Evolutionary conservation across 2,329 filamentous ascomycete species (phyloP), one percentile per base, ranked within the genome.

Genomic region (Triangularia setosa): DNA sequence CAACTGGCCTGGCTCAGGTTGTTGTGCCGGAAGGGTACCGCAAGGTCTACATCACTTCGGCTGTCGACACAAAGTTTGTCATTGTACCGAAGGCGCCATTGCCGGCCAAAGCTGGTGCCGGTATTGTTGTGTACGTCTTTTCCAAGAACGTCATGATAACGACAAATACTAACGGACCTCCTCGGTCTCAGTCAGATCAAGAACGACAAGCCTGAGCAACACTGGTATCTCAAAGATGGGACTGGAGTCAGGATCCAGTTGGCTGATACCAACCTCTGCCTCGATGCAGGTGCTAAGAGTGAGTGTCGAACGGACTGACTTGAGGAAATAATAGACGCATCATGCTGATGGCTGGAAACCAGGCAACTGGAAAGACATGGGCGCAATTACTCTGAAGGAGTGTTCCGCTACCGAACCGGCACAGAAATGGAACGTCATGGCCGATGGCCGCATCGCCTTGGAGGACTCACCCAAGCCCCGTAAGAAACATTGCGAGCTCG

Each of bases 331-430:
- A 4, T 24, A 23, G 16, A 28, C 24, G 4, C n/a, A n/a, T n/a
- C n/a, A 27, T 16, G 3, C 52, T 55, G 52, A 55, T 24, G 16
- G 11, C 18, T 14, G 53, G 54, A 59, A 62, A 61, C n/a, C 59
- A 77, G 75, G 67, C 66, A 76, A 75, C 72, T 79, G 76, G 76
- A 77, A 74, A 69, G 75, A 79, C 63, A 78, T 79, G 76, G 76
- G 72, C n/a, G 72, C 60, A 63, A 70, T 79, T 68, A 72, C 66
- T 60, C 62, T 79, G 25, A 71, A 72, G 48, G 70, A 74, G 12
- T 79, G 77, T 69, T 70, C 72, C 59, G 74, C 74, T 59, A 73
- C 71, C 21, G 70, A 70, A 18, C 69, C 72, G 16, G 72, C 70
- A 7, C 77, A 79, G 70, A 74, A 75, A 63, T 79, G 75, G 75